Base-by-base conservation (phyloP, 75 land plant genomes). In the Cunninghamia lanceolata region DNA sequence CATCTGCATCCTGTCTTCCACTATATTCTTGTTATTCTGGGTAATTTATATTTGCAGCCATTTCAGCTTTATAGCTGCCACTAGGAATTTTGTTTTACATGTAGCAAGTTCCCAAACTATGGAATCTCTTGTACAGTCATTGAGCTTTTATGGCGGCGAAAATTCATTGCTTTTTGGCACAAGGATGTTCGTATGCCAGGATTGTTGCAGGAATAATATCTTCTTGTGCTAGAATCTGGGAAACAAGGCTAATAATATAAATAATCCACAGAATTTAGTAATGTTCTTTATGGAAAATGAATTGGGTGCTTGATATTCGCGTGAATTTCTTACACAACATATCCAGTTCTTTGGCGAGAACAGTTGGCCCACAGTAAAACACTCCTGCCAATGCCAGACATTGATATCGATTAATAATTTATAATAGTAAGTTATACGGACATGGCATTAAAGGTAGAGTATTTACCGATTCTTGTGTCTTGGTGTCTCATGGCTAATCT, bases 221-320 rank as follows among this genome's bases (percentile, higher is more conserved):
- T 11, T 50, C 52, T 63, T 25, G n/a, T 63, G 68, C 68, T 25
- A 63, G 9, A 9, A 63, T 21, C 68, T 63, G 68, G 68, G 28
- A 21, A 63, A 21, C 28, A 21, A 21, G 59, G 68, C 68, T 21
- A 63, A 63, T 19, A 63, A 63, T 63, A 34, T 30, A 70, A 28
- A 28, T 9, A 70, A 25, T 70, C n/a, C 34, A 71, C 75, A 79
- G 78, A 71, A 73, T 82, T 86, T 86, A 92, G 83, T 85, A 95
- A 75, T 95, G 86, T 45, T 95, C 97, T 84, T 94, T 94, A 92
- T 94, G 94, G 83, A 94, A 94, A 14, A 81, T 87, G 87, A 94
- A 94, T 82, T 88, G 87, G 19, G 95, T 92, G 14, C 82, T 54
- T 17, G 90, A 86, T 83, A 83, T 89, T 77, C 63, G 66, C 28